These are phyloP conservation scores for Trichoderma sp. DNA, from an alignment of 2,329 filamentous ascomycete genomes.

Conservation along the genomic window DNA sequence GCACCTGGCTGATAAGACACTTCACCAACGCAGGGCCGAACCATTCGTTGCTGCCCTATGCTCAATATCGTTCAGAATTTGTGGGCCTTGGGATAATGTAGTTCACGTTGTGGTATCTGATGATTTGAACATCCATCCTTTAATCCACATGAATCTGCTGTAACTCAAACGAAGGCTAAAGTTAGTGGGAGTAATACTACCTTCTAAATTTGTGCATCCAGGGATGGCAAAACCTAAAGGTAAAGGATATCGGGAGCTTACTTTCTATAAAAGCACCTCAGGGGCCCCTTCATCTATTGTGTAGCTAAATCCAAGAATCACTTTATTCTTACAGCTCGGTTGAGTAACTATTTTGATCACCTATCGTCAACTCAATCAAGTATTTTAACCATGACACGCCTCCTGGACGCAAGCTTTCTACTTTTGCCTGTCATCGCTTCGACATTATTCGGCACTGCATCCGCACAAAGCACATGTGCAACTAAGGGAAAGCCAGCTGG, in stretches of 20 bases:
- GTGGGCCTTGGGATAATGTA: neutral
- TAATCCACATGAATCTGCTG: neutral
- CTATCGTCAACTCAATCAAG: neutral
- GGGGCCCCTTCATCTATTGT: neutral
- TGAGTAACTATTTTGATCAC: neutral
- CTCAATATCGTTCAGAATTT: neutral
- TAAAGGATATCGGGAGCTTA: neutral
- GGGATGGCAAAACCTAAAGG: neutral
- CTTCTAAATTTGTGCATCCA: neutral
- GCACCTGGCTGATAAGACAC: neutral
- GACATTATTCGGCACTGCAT: slow-evolving; percentile 10
- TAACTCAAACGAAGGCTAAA: slow-evolving; percentile 3
- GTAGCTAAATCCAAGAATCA: neutral
- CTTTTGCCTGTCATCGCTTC: slow-evolving; percentile 22
- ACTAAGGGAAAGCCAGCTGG: slow-evolving; percentile 34
- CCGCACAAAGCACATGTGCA: slow-evolving; percentile 28
- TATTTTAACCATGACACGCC: slow-evolving; percentile 18
- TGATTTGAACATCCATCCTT: neutral
- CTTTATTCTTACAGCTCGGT: neutral
- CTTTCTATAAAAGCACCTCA: neutral
- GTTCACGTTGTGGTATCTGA: neutral
- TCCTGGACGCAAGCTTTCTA: slow-evolving; percentile 22
- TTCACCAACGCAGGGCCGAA: neutral
- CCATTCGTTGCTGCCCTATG: neutral
- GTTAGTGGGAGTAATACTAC: slow-evolving; percentile 11